Base-by-base conservation (phyloP, 257 asterid genomes). In the Galeopsis tetrahit region DNA sequence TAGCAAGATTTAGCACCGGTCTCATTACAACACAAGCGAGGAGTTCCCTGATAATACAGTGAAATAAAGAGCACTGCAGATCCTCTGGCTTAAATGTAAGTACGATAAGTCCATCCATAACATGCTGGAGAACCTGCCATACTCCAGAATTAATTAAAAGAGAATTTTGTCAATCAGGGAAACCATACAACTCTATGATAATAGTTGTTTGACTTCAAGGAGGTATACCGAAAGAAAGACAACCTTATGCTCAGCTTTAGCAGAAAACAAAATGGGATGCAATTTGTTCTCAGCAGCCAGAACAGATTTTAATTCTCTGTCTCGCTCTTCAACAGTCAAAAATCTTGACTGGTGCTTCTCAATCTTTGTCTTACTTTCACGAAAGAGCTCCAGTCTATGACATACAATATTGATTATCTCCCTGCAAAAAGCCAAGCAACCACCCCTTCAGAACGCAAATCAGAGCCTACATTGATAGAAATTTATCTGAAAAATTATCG, bases 171-270 rank as follows among this genome's bases (percentile, higher is more conserved):
- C 65, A 72, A 60, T 70, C 36, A 60, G 48, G 56, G 59, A 51
- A 76, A 80, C 68, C 48, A 57, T 5, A 55, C 60, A 61, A 51
- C 64, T 48, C 75, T 71, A 53, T 63, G 68, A 35, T 38, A 7
- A 48, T 36, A 46, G 14, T 55, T 56, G 35, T 14, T 65, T 61
- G 44, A 69, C 33, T 69, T 75, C 44, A 53, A 69, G 39, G 61
- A 72, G 35, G 62, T 60, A 74, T 68, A 56, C 63, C 61, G 71
- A 73, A 68, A 68, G 70, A 73, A 59, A 76, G 72, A 43, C 53
- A 71, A 95, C 99, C 97, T 88, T 90, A 84, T 95, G 98, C 93
- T 92, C 98, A 75, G 98, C 90, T 86, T 95, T 97, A 68, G 96
- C 82, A 78, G 98, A 95, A 87, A 92, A 95, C 71, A 92, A 82